Base-by-base conservation (phyloP, 805 yeast genomes). In the Scheffersomyces lignosus region DNA sequence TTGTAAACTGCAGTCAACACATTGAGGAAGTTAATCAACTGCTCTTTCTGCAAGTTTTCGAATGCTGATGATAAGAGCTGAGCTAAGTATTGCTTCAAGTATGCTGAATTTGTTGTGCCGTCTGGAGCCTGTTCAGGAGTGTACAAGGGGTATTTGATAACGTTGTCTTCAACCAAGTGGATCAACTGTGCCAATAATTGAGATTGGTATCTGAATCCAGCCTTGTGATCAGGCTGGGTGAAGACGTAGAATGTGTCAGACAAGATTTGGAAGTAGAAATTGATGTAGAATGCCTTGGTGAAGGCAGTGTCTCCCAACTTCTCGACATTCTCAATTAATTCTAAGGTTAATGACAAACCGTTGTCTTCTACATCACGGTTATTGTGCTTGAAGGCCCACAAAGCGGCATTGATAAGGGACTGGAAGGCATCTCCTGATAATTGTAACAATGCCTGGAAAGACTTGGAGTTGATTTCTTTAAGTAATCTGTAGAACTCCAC, bases 331-430 rank as follows among this genome's bases (percentile, higher is more conserved):
- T 78, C 80, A 41, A 91, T 73, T 44, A 93, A 71, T 56, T 91
- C 97, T 39, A 84, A 73, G 23, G 93, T 87, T 46, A 93, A 74
- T 27, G 83, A 78, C 50, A 93, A 76, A 18, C 99, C 99, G 37
- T 83, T 83, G 45, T 84, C 90, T 63, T 93, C 99, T 38, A 93
- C 97, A 38, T 91, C 98, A 61, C 98, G 81, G 64, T 93, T 90
- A 56, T 90, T 93, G 62, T 93, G 99, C 65, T 93, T 91, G 62
- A 93, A 87, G 0, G 98, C 97, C 99, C 99, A 93, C 54, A 93
- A 72, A 31, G 96, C 90, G 2, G 98, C 95, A 64, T 89, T 91
- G 42, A 93, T 81, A 39, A 93, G 83, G 41, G 88, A 77, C 56
- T 86, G 89, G 75, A 93, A 91, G 16, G 96, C 95, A 45, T 81